These are phyloP conservation scores for Mucor piriformis DNA, from an alignment of 371 early-diverging fungal genomes.

Conservation along the genomic window DNA sequence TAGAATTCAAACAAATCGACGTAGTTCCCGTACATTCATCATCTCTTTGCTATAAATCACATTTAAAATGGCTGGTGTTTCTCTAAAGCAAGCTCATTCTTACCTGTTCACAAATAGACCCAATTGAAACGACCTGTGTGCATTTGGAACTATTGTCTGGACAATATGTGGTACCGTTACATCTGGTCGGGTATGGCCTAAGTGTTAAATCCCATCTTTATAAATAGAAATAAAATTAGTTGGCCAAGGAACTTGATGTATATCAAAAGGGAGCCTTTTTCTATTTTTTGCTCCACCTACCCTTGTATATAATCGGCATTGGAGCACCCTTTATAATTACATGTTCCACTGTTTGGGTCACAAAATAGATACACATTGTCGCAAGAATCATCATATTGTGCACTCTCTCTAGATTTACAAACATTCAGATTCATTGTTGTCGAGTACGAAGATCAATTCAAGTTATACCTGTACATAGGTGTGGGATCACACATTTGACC, in stretches of 20 bases:
- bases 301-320: slow-evolving; percentile 46
- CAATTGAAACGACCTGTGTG: slow-evolving; percentile 21
- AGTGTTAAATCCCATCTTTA: slow-evolving; percentile 36
- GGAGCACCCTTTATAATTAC: slow-evolving; percentile 46
- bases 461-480: slow-evolving; percentile 36
- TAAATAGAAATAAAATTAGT: slow-evolving; percentile 2
- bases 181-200: slow-evolving; percentile 37
- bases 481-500: slow-evolving; percentile 39
- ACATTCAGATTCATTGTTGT: not conserved
- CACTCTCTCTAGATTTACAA: slow-evolving; percentile 22
- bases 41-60: slow-evolving; percentile 46
- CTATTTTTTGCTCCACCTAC: too few relatives aligned
- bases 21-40: slow-evolving; percentile 44
- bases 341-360: slow-evolving; percentile 31
- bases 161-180: slow-evolving; percentile 34
- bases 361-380: slow-evolving; percentile 39
- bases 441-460: too few relatives aligned
- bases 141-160: slow-evolving; percentile 47
- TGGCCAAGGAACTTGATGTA: not conserved
- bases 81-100: too few relatives aligned
- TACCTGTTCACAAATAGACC: slow-evolving; percentile 39
- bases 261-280: not conserved
- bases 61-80: too few relatives aligned
- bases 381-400: slow-evolving; percentile 48
- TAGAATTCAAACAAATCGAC: slow-evolving; percentile 48